Percentiles rank a stretch among this genome's conserved stretches.
Evolutionary conservation across 208 protist species (phyloP).

Genomic region (Trichomonas vaginalis): DNA sequence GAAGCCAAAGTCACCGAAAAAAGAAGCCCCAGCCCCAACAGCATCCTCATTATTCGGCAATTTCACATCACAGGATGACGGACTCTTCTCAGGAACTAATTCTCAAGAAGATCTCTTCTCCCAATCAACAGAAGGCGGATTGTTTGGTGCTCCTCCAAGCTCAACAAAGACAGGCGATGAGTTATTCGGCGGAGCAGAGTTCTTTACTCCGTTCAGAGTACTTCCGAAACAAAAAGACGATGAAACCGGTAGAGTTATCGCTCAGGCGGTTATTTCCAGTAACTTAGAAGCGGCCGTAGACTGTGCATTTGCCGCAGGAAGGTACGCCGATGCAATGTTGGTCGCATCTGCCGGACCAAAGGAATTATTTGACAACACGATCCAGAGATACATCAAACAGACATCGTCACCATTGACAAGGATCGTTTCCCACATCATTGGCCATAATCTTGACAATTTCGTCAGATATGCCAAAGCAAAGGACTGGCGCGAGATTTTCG

Average conservation of each 20-base stretch:
- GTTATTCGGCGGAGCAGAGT: neutral
- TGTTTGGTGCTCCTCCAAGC: neutral
- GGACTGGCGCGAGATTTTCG: neutral
- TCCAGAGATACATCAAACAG: neutral
- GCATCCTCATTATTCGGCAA: neutral
- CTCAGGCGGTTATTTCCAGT: neutral
- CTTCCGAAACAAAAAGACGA: neutral
- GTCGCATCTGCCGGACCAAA: neutral
- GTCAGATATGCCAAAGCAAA: neutral
- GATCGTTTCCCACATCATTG: neutral
- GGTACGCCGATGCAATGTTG: neutral
- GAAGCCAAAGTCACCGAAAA: neutral
- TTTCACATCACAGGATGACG: neutral
- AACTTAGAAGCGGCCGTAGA: neutral
- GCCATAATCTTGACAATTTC: neutral
- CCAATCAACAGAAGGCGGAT: neutral
- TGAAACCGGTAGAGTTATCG: neutral
- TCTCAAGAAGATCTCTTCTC: neutral
- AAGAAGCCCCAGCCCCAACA: neutral
- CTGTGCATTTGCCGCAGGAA: neutral
- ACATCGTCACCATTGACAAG: neutral
- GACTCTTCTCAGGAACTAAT: too few relatives aligned
- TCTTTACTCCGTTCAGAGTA: neutral
- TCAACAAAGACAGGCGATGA: neutral
- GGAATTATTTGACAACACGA: neutral